Evolutionary conservation across 352 stramenopile species (phyloP), one percentile per base, ranked within the genome.

Genomic region (Peronospora tabacina): DNA sequence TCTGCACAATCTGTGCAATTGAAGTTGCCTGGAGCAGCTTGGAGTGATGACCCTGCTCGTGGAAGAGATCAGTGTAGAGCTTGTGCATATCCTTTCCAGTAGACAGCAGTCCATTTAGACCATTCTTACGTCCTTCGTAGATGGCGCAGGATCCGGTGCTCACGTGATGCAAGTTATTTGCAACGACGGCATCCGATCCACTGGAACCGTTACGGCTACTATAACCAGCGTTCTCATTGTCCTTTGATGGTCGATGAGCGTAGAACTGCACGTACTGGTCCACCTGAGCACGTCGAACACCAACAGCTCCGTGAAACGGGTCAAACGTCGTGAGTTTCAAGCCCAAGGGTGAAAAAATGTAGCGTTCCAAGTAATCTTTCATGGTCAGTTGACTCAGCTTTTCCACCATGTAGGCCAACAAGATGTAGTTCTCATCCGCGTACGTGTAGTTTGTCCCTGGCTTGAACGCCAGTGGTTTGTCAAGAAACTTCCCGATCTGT

Each of bases 361-460:
- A 52, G 38, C 65, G 49, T 24, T 67, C 17, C 15, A 86, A 33
- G 45, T 86, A 86, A 17, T 53, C 41, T 19, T 55, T 56, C 16
- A 81, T 52, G 7, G 22, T 19, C 19, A 75, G 12, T 0, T 55
- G 63, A 44, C 75, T 86, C 15, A 86, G 36, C 44, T 74, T 82
- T 54, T 86, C 75, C 37, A 86, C 60, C 58, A 86, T 63, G 50
- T 82, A 86, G 15, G 70, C 63, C 12, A 84, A 47, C 28, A 86
- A 11, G 38, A 82, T 60, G 33, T 75, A 82, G 50, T 84, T 84
- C 13, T 70, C 54, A 43, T 82, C 65, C 1, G 68, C 33, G 42
- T 81, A 79, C 36, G 54, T 54, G 43, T 77, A 86, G 41, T 68
- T 72, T 16, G 68, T 74, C 0, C 65, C 75, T 2, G 75, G 75